phyloP scores from a whole-genome alignment of 2,329 filamentous ascomycete genomes.

The Cladosporium oxysporum region DNA sequence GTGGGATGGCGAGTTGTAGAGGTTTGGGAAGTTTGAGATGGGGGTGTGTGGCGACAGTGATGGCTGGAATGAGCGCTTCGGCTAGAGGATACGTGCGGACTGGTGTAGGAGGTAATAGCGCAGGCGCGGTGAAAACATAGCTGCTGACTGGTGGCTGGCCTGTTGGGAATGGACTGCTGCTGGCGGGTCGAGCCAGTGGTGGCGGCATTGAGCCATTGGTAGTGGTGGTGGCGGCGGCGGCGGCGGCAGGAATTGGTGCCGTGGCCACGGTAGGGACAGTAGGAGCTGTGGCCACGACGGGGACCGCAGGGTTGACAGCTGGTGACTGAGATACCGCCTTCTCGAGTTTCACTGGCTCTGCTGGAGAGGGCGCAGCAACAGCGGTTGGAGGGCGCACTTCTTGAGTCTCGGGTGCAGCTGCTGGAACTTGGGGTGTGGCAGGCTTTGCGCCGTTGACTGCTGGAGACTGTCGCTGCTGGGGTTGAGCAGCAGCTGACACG shows the following conservation, averaged over 20 bases:
- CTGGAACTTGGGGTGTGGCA: conserved; percentile 33
- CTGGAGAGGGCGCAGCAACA: conserved; percentile 32
- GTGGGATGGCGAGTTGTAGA: conserved; percentile 64
- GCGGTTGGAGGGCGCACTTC: conserved; percentile 38
- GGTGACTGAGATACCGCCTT: conserved; percentile 44
- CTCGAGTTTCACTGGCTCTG: conserved; percentile 44
- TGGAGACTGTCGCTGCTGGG: conserved; percentile 33
- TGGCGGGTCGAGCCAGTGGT: conserved; percentile 31
- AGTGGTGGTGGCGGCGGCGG: conserved; percentile 4
- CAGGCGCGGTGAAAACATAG: conserved; percentile 35
- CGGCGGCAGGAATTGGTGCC: neutral
- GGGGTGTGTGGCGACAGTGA: conserved; percentile 69
- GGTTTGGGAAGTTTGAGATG: conserved; percentile 60
- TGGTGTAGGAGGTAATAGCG: conserved; percentile 40
- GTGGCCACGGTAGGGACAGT: conserved; percentile 28
- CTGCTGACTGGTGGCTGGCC: conserved; percentile 31
- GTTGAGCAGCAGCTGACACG: conserved; percentile 53
- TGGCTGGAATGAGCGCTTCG: conserved; percentile 67
- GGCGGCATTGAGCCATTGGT: conserved; percentile 38
- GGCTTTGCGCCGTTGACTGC: conserved; percentile 33
- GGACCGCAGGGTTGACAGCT: conserved; percentile 40
- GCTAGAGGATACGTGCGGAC: conserved; percentile 40
- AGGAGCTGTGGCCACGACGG: neutral
- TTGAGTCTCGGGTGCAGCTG: conserved; percentile 30
- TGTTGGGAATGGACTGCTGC: conserved; percentile 31